Percentiles rank a stretch among this genome's conserved stretches.
phyloP scores from a whole-genome alignment of 352 stramenopile species.

The Phytopythium mirpurense region DNA sequence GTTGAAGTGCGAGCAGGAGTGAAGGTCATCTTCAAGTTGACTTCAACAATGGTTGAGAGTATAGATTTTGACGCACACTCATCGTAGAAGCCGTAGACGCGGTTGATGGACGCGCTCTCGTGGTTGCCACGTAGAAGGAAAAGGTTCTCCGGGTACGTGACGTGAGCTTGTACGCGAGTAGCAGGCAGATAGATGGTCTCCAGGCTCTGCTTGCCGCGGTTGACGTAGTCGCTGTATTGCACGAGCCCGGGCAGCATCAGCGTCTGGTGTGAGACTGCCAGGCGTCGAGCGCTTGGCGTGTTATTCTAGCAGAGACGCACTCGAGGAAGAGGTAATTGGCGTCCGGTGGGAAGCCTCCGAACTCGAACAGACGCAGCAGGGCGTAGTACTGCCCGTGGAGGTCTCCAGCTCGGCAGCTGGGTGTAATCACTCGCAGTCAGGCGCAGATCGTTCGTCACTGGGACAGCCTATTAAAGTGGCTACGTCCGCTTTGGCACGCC shows the following conservation, averaged over 20 bases:
- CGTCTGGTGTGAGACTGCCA: too few species aligned
- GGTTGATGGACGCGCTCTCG: slow-evolving; percentile 77
- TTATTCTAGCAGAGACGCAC: background rate
- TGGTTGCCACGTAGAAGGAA: slow-evolving; percentile 83
- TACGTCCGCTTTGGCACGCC: too few species aligned
- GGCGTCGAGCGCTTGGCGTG: too few species aligned
- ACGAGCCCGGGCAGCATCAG: too few species aligned
- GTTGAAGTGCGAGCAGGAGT: too few species aligned
- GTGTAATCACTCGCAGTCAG: too few species aligned
- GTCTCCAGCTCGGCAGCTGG: slow-evolving; percentile 98
- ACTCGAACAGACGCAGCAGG: slow-evolving; percentile 95
- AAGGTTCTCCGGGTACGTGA: slow-evolving; percentile 83
- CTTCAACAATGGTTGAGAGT: too few species aligned
- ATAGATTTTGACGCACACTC: slow-evolving; percentile 59
- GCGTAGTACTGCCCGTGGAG: slow-evolving; percentile 98
- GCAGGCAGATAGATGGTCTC: slow-evolving; percentile 79
- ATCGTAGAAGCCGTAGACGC: slow-evolving; percentile 83
- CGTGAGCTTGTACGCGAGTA: slow-evolving; percentile 86
- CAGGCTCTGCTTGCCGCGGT: slow-evolving; percentile 86
- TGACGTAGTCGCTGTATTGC: slow-evolving; percentile 56
- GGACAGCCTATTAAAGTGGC: too few species aligned
- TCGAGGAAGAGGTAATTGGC: slow-evolving; percentile 77
- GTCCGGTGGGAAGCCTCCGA: slow-evolving; percentile 86
- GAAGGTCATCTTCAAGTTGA: too few species aligned
- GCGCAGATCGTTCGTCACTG: too few species aligned